Percentiles rank a stretch among this genome's conserved stretches.
Evolutionary conservation across 2,329 filamentous ascomycete genomes (phyloP).

Genomic region (Elsinoe arachidis): DNA sequence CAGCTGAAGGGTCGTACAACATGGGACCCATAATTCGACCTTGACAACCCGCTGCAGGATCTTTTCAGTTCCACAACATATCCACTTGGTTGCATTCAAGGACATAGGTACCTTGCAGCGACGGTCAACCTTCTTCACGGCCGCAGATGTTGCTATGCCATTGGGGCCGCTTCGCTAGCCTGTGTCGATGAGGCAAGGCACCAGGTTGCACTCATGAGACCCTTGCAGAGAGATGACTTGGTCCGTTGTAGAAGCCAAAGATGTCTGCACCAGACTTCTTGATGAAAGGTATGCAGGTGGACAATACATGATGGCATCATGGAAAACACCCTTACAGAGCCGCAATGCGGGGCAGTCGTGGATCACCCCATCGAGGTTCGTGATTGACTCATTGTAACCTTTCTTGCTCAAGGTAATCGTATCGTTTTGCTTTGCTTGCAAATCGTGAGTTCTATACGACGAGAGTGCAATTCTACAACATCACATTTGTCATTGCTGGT

Average conservation of each 20-base stretch:
- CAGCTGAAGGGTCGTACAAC: neutral
- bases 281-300: neutral
- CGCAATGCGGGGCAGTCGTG: neutral
- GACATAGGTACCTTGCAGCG: neutral
- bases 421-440: neutral
- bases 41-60: conserved; percentile 8
- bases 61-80: neutral
- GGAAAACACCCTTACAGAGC: neutral
- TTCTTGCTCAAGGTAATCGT: too few species aligned
- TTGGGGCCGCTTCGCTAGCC: neutral
- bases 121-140: neutral
- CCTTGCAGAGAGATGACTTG: too few species aligned
- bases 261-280: too few species aligned
- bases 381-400: neutral
- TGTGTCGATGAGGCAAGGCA: neutral
- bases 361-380: neutral
- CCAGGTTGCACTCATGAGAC: too few species aligned
- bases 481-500: too few species aligned
- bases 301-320: neutral
- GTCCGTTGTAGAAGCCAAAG: too few species aligned
- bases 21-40: conserved; percentile 7
- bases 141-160: neutral
- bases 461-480: too few species aligned
- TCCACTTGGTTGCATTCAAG: neutral
- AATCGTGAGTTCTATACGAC: neutral